Conservation (phyloP, 257 asterid genomes). For the Primulina eburnea region DNA sequence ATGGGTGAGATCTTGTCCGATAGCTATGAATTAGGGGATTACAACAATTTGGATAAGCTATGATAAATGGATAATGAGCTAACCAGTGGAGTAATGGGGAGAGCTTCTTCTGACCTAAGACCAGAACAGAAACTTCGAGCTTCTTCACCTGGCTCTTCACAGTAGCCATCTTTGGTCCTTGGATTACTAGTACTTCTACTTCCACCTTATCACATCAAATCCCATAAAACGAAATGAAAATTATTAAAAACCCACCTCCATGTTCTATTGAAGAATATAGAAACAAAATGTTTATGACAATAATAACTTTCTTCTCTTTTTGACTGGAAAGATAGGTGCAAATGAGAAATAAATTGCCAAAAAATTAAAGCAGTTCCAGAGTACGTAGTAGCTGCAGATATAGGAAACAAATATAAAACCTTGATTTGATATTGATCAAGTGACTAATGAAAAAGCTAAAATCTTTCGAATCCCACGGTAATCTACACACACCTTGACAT, state of each 20-base stretch:
- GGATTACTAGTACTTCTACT: conserved; percentile 80
- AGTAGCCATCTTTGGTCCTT: conserved; percentile 80
- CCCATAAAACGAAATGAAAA: not conserved
- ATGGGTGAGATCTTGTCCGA: too few relatives aligned
- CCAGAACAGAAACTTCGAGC: conserved; percentile 86
- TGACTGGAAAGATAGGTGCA: not conserved
- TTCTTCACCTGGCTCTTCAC: conserved; percentile 85
- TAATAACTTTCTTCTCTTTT: conserved; percentile 7
- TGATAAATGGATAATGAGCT: conserved; percentile 12
- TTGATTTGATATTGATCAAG: too few relatives aligned
- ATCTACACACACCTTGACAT: too few relatives aligned
- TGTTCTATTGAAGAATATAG: not conserved
- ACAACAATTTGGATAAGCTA: not conserved
- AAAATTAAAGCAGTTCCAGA: too few relatives aligned
- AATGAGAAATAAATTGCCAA: not conserved
- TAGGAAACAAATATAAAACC: too few relatives aligned
- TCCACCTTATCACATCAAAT: conserved; percentile 53
- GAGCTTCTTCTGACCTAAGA: conserved; percentile 69
- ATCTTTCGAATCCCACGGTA: too few relatives aligned
- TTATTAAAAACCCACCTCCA: not conserved
- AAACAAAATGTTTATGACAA: not conserved
- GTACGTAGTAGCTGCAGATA: not conserved
- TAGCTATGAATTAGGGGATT: not conserved
- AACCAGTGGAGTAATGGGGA: conserved; percentile 60
- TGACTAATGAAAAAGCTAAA: too few relatives aligned